Evolutionary conservation across 352 stramenopile species (phyloP).

Genomic region (Phytophthora agathidicida): DNA sequence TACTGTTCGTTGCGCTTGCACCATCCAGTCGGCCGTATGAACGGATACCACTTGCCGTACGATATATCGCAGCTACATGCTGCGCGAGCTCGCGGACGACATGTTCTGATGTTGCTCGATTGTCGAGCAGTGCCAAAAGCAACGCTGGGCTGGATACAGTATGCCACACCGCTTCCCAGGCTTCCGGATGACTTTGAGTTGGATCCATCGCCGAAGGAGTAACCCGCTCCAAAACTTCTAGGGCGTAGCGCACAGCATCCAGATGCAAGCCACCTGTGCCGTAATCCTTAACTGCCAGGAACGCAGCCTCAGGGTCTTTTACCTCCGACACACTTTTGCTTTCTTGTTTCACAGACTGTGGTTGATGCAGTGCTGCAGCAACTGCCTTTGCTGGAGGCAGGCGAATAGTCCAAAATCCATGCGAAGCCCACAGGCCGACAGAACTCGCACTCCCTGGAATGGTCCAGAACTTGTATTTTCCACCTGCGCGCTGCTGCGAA

Average conservation of each 20-base stretch:
- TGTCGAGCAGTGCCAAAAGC: slow-evolving; percentile 63
- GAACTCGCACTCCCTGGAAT: slow-evolving; percentile 51
- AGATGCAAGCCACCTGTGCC: slow-evolving; percentile 51
- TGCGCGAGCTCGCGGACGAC: slow-evolving; percentile 67
- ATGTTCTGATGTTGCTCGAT: slow-evolving; percentile 38
- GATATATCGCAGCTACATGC: slow-evolving; percentile 58
- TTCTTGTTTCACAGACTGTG: slow-evolving; percentile 4
- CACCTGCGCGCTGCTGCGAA: slow-evolving; percentile 5
- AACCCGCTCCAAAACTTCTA: slow-evolving; percentile 62
- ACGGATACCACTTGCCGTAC: slow-evolving; percentile 52
- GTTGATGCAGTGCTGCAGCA: slow-evolving; percentile 23
- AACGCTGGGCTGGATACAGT: slow-evolving; percentile 70
- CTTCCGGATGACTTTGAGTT: slow-evolving; percentile 34
- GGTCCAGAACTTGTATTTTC: slow-evolving; percentile 53
- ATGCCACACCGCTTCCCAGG: slow-evolving; percentile 38
- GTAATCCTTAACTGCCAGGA: slow-evolving; percentile 55
- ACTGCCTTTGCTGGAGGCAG: slow-evolving; percentile 58
- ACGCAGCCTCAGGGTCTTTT: slow-evolving; percentile 40
- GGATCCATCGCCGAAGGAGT: slow-evolving; percentile 38
- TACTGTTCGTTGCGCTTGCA: slow-evolving; percentile 3
- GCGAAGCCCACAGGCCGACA: slow-evolving; percentile 56
- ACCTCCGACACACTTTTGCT: neutral
- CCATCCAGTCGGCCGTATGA: slow-evolving; percentile 49
- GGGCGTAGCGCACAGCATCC: slow-evolving; percentile 60
- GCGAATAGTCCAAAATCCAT: slow-evolving; percentile 73